A percentile compares a stretch with the other conserved stretches of the same genome.
These are phyloP conservation scores for Gloeophyllum trabeum DNA, from an alignment of 768 basidiomycete species.

Conservation along the genomic window DNA sequence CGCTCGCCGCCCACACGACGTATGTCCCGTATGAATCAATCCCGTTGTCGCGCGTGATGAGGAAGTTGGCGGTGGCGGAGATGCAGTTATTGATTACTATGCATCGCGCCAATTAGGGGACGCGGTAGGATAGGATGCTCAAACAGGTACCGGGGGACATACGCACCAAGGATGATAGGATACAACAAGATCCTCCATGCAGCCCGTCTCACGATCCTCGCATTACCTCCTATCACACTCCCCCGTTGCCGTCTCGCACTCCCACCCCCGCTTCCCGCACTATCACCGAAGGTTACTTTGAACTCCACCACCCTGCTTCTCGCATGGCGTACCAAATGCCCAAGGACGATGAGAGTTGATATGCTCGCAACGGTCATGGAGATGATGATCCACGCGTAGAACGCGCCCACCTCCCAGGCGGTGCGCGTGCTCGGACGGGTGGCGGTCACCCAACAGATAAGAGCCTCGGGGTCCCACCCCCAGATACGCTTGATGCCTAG, in stretches of 20 bases:
- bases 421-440: background rate
- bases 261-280: too few relatives aligned
- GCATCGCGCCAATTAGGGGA: too few relatives aligned
- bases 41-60: background rate
- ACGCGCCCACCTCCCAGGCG: background rate
- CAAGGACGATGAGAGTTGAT: background rate
- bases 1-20: background rate
- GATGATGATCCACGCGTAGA: background rate
- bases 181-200: background rate
- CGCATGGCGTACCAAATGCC: background rate
- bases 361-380: background rate
- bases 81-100: background rate
- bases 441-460: background rate
- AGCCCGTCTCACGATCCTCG: background rate
- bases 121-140: too few relatives aligned
- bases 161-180: background rate
- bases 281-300: too few relatives aligned
- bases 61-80: background rate
- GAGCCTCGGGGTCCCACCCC: background rate
- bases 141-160: background rate
- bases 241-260: background rate
- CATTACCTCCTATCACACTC: background rate
- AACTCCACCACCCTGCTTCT: background rate
- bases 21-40: background rate
- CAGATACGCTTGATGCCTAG: background rate